Evolutionary conservation across 805 yeast species (phyloP), one percentile per base, ranked within the genome.

Genomic region (Zygotorulaspora danielsina): DNA sequence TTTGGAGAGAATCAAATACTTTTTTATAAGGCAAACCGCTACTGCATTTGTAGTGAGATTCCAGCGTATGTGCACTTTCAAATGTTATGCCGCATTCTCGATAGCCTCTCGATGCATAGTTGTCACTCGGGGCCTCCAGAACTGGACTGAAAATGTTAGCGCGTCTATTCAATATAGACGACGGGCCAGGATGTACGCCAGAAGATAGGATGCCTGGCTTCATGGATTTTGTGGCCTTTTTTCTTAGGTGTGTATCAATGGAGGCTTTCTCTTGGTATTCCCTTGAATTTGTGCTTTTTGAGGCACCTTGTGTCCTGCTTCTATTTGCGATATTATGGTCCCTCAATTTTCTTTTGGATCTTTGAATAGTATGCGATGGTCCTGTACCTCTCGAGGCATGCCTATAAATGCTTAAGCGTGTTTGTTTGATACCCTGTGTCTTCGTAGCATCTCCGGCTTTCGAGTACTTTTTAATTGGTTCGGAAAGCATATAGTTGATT

Each of bases 71-170:
- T 28, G 19, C 3, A 8, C 28, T 34, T 28, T 17, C 16, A 12
- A 15, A 11, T n/a, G 22, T 25, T 5, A n/a, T 7, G n/a, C 8
- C 20, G 5, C 20, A 20, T 13, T 28, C 22, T 15, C 25, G 11
- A 13, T 31, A 32, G 12, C 34, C 35, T 5, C 44, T 21, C 3
- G 49, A 11, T 1, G 48, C 51, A 38, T 50, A 55, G 10, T 36
- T 41, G 19, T 47, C 39, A 9, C 61, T 50, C 5, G 45, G 32
- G 4, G 55, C 53, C 34, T 60, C 65, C 3, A 60, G 43, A 10
- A 57, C 54, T 4, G 63, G 57, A 1, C 50, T 43, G 33, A 54
- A 58, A 3, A 49, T 42, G n/a, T 42, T 39, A n/a, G 41, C 47
- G 38, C 47, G 44, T 27, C 55, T 43, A 8, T 21, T 38, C 2